Evolutionary conservation across 2,329 filamentous ascomycete species (phyloP).

Genomic region (Stylonectria norvegica): DNA sequence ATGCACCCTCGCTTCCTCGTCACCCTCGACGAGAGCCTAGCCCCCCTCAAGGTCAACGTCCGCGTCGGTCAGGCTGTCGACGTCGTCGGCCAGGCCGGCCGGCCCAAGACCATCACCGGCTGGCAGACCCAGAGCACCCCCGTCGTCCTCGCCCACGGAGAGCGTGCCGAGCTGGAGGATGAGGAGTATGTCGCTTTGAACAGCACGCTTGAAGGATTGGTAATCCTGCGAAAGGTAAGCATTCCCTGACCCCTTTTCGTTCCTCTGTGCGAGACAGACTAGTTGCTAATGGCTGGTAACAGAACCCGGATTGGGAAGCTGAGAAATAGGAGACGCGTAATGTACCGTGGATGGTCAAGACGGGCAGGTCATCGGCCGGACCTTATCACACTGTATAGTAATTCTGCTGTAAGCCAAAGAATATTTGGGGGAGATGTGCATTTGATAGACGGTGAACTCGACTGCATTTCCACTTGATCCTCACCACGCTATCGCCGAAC

Average conservation of each 20-base stretch:
- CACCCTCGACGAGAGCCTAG: slow-evolving; percentile 89
- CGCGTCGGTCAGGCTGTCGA: slow-evolving; percentile 97
- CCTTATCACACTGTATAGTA: slow-evolving; percentile 35
- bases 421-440: slow-evolving; percentile 12
- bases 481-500: not conserved
- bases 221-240: slow-evolving; percentile 92
- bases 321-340: slow-evolving; percentile 34
- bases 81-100: slow-evolving; percentile 92
- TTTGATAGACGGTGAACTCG: slow-evolving; percentile 29
- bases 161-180: slow-evolving; percentile 94
- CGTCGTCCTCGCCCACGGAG: slow-evolving; percentile 88
- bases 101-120: slow-evolving; percentile 97
- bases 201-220: slow-evolving; percentile 87
- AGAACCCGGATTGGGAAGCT: slow-evolving; percentile 41
- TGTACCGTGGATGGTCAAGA: slow-evolving; percentile 16
- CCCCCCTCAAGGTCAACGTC: slow-evolving; percentile 92
- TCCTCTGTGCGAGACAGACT: no score
- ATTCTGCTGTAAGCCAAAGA: slow-evolving; percentile 27
- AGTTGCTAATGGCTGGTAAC: slow-evolving; percentile 18
- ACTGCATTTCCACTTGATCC: slow-evolving; percentile 18
- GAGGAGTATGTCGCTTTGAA: slow-evolving; percentile 94
- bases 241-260: not conserved
- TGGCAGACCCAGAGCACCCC: slow-evolving; percentile 99
- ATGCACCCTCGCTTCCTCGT: slow-evolving; percentile 97
- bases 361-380: slow-evolving; percentile 19